Evolutionary conservation across 2,329 filamentous ascomycete species (phyloP).

Genomic region (Calonectria hongkongensis): DNA sequence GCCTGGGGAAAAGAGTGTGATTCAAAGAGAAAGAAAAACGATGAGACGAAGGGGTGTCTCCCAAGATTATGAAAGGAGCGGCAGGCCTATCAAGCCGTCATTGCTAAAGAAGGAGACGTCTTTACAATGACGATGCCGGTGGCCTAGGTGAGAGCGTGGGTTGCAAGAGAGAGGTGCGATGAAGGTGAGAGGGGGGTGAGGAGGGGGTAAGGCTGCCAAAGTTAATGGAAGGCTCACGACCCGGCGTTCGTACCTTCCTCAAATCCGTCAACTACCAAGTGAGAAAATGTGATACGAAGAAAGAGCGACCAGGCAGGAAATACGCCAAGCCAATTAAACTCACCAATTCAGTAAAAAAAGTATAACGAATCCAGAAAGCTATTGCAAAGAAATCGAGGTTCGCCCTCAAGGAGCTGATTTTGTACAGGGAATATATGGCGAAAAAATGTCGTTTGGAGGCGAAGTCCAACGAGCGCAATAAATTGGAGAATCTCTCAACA

Average conservation of each 20-base stretch:
- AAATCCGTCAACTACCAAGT: background rate
- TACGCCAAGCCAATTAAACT: background rate
- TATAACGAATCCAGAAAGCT: slow-evolving; percentile 20
- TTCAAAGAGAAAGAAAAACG: slow-evolving; percentile 36
- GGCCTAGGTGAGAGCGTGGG: slow-evolving; percentile 6
- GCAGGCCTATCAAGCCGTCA: slow-evolving; percentile 40
- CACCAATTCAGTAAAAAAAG: background rate
- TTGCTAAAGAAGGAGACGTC: slow-evolving; percentile 37
- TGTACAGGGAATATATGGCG: background rate
- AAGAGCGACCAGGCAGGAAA: background rate
- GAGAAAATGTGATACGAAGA: background rate
- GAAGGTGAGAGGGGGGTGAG: slow-evolving; percentile 32
- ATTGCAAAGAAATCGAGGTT: slow-evolving; percentile 5
- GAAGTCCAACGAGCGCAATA: background rate
- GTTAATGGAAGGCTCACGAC: slow-evolving; percentile 23
- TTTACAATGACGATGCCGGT: slow-evolving; percentile 26
- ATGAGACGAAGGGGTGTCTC: slow-evolving; percentile 30
- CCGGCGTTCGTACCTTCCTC: slow-evolving; percentile 16
- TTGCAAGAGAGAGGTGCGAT: slow-evolving; percentile 31
- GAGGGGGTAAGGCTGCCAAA: slow-evolving; percentile 5
- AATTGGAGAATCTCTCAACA: background rate
- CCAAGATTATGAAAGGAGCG: slow-evolving; percentile 42
- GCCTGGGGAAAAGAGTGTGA: slow-evolving; percentile 32
- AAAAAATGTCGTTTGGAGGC: background rate
- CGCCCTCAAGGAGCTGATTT: background rate